Base-by-base conservation (phyloP, 768 basidiomycete genomes). In the Termitomyces sp. region DNA sequence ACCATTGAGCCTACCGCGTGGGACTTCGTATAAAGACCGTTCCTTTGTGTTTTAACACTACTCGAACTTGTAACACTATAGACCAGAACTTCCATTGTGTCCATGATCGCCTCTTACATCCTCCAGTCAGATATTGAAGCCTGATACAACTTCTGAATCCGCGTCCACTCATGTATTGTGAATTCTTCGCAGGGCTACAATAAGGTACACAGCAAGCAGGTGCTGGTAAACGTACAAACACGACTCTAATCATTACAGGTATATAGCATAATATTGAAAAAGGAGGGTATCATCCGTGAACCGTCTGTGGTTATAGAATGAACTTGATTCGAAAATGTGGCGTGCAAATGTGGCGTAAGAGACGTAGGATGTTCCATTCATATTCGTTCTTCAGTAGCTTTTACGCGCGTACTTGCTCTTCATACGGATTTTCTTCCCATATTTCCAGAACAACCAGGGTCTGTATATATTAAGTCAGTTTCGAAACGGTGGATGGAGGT, bases 341-440 rank as follows among this genome's bases (percentile, higher is more conserved):
- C 24, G 24, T 40, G 9, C 11, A n/a, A 13, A 20, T 16, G 32
- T 46, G 39, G 53, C 16, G 24, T 40, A 12, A 6, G 9, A 13
- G 7, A 51, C 11, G 3, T 40, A 12, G 11, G 39, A 42, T 13
- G 28, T 11, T 12, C 6, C 12, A 2, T 4, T 13, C 3, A 5
- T 8, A 9, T 40, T 39, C 24, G 16, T n/a, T 20, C 18, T 8
- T 44, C 28, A 55, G 6, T 7, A 40, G 40, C 28, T 28, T 55
- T 73, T 72, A 3, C 65, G 70, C 3, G 81, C 78, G 66, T 79
- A 77, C 38, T 71, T 76, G 63, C 84, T 86, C n/a, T 70, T 70
- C 65, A 72, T 73, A 11, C 86, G 77, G 52, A 89, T 85, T 52
- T 75, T 73, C 63, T 66, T 71, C 5, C 70, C 77, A 56, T 73